Percentiles rank a stretch among this genome's conserved stretches.
Conservation (phyloP, 2,329 filamentous ascomycete species). For the Penicillium fuscoglaucum region DNA sequence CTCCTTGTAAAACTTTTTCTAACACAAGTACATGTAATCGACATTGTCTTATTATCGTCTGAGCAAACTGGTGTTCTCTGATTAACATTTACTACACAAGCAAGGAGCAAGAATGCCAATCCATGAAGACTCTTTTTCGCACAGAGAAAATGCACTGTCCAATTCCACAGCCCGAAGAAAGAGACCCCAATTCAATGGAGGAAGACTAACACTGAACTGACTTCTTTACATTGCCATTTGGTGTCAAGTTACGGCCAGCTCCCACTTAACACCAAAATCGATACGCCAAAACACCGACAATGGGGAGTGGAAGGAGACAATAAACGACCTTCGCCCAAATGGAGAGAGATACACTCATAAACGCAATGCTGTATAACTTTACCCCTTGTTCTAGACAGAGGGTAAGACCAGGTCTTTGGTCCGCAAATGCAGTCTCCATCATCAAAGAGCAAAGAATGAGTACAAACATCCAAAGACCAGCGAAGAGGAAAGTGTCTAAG, state of each 20-base stretch:
- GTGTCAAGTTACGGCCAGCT: too few species aligned
- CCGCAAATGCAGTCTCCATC: neutral
- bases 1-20: neutral
- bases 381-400: neutral
- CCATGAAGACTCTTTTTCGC: too few species aligned
- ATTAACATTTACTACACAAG: neutral
- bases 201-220: neutral
- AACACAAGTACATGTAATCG: neutral
- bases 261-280: neutral
- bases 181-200: too few species aligned
- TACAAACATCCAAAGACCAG: neutral
- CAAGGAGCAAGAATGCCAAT: neutral
- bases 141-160: too few species aligned
- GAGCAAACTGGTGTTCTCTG: neutral
- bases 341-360: neutral
- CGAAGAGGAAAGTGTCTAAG: neutral
- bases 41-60: neutral
- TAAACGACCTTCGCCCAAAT: neutral
- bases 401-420: neutral
- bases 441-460: neutral
- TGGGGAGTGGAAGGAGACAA: neutral
- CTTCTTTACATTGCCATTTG: neutral
- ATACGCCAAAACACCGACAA: neutral
- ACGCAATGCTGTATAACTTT: neutral
- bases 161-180: too few species aligned